These are phyloP conservation scores for Chalaropsis thielavioides DNA, from an alignment of 2,329 filamentous ascomycete species.

Conservation along the genomic window DNA sequence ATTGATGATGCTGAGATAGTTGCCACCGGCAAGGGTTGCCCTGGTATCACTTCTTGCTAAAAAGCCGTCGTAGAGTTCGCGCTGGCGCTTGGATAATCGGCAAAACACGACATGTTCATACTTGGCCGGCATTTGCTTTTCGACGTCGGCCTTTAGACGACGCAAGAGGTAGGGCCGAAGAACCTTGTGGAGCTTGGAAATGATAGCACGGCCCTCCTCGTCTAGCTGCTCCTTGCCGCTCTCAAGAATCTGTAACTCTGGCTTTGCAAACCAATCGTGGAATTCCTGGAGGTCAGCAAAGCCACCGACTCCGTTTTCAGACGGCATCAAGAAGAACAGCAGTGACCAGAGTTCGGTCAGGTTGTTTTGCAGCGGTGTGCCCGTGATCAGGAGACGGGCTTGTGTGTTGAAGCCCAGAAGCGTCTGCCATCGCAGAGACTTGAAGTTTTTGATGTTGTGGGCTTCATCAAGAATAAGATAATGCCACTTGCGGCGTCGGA, in stretches of 20 bases:
- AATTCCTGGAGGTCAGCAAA: constrained; percentile 95
- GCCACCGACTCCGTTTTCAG: constrained; percentile 70
- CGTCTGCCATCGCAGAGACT: constrained; percentile 92
- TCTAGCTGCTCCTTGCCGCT: constrained; percentile 90
- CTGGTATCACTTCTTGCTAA: constrained; percentile 80
- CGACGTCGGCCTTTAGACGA: constrained; percentile 86
- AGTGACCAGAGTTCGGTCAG: constrained; percentile 94
- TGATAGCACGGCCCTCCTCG: constrained; percentile 80
- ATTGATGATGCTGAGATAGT: constrained; percentile 96
- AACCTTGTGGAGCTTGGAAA: constrained; percentile 86
- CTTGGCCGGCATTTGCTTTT: constrained; percentile 97
- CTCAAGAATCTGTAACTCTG: constrained; percentile 90
- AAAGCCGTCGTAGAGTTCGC: constrained; percentile 93
- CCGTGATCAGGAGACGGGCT: constrained; percentile 74
- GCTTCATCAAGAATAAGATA: constrained; percentile 98
- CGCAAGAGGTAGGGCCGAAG: constrained; percentile 82
- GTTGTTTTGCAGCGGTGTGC: constrained; percentile 93
- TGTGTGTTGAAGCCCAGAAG: constrained; percentile 86
- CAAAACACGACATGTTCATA: constrained; percentile 97
- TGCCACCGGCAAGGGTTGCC: constrained; percentile 77
- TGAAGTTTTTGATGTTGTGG: constrained; percentile 99
- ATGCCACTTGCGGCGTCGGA: constrained; percentile 86
- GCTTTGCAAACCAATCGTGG: constrained; percentile 87
- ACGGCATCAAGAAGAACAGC: constrained; percentile 90
- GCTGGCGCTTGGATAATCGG: constrained; percentile 83